Evolutionary conservation across 1,284 basidiomycete species (phyloP), one percentile per base, ranked within the genome.

Genomic region (Quambalaria eucalypti): DNA sequence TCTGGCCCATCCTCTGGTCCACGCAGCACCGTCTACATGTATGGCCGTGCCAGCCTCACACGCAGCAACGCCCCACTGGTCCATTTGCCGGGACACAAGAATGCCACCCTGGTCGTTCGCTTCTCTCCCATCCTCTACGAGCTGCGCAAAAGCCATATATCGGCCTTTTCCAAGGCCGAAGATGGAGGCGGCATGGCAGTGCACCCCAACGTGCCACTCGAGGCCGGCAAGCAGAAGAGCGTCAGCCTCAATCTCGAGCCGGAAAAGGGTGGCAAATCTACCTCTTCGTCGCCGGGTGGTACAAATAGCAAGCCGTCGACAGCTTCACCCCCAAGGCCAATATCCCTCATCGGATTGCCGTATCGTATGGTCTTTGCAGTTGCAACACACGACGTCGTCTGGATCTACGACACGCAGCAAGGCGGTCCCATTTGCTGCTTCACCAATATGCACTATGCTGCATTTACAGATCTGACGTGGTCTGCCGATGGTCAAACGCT

Each of bases 351-450:
- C 74, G 84, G 87, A 10, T 77, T 97, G 50, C 89, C 91, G 0
- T 96, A 97, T 76, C 82, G 93, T 47, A 89, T 97, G 85, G 78
- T 97, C 40, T 98, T 89, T 72, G 91, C 95, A 0, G 89, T 98
- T 8, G 88, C 91, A 42, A 97, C 93, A 25, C 95, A 92, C 83
- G 93, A 99, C 75, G 87, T 88, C 1, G 85, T 99, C 23, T 83
- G 89, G 53, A 86, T 98, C 55, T 93, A 98, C 76, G 93, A 98
- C 76, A 97, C 93, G 2, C 93, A 98, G 77, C 93, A 98, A 78
- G 82, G 89, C 1, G 84, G 87, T 0, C 95, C 93, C 0, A 83
- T 97, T 42, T 92, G 90, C 74, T 81, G 97, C 69, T 83, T 99
- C 70, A 89, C 87, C 52, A 96, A 95, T 72, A 78, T 98, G 65